phyloP scores from a whole-genome alignment of 2,329 filamentous ascomycete genomes.

The Sporothrix mexicana region DNA sequence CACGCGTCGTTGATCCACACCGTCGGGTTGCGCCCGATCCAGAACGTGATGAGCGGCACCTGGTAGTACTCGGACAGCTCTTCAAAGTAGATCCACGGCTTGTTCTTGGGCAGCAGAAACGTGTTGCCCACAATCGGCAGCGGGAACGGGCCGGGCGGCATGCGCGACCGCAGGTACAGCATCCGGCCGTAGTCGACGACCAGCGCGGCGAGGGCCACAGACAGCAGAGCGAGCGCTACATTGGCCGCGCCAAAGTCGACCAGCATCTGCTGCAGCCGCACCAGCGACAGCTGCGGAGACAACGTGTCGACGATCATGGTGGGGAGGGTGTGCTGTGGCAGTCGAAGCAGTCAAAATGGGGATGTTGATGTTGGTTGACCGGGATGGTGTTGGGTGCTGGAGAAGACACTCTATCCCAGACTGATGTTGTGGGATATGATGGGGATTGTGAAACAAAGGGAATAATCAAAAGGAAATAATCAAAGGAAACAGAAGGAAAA shows the following conservation, averaged over 20 bases:
- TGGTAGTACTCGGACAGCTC: conserved; percentile 56
- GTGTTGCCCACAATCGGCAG: conserved; percentile 62
- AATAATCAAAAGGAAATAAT: not conserved
- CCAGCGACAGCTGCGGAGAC: conserved; percentile 37
- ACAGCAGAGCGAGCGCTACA: conserved; percentile 38
- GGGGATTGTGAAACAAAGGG: not conserved
- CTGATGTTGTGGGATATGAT: not conserved
- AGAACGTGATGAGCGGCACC: conserved; percentile 59
- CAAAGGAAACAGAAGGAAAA: not conserved
- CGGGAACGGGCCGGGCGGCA: conserved; percentile 62
- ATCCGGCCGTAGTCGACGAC: conserved; percentile 55
- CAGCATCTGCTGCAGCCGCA: conserved; percentile 40
- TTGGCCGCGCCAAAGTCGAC: conserved; percentile 35
- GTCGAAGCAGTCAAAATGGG: not conserved
- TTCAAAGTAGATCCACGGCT: conserved; percentile 65
- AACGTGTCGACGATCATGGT: conserved; percentile 41
- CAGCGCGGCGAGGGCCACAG: conserved; percentile 42
- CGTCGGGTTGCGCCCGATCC: conserved; percentile 58
- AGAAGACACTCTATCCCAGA: not conserved
- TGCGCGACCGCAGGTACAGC: conserved; percentile 55
- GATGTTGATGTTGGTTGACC: not conserved
- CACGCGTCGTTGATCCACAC: conserved; percentile 57
- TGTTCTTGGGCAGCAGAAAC: conserved; percentile 58
- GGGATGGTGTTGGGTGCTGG: not conserved
- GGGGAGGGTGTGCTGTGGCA: not conserved